Evolutionary conservation across 176 grass and related monocot species (phyloP).

Genomic region (Carex kokanica): DNA sequence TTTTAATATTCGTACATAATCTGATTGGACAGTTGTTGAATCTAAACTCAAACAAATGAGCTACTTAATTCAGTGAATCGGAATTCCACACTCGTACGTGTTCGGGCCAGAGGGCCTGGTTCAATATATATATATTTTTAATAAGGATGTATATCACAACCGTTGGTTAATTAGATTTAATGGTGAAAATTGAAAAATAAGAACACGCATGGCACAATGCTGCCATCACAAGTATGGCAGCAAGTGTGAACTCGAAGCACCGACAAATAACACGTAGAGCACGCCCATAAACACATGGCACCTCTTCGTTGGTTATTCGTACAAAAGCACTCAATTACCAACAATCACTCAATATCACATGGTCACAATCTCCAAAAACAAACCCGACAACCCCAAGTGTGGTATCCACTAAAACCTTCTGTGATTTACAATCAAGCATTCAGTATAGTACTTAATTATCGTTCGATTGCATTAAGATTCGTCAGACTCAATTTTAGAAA

Average conservation of each 20-base stretch:
- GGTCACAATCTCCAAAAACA: neutral
- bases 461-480: no score
- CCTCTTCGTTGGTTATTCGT: neutral
- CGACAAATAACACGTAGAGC: slow-evolving; percentile 2
- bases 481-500: no score
- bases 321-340: neutral
- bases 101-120: no score
- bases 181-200: neutral
- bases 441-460: no score
- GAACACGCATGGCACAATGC: neutral
- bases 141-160: no score
- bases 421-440: no score
- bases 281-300: slow-evolving; percentile 6
- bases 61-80: no score
- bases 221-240: neutral
- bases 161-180: neutral
- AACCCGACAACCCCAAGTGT: neutral
- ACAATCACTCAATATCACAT: slow-evolving; percentile 4
- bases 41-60: no score
- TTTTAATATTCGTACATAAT: no score
- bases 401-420: neutral
- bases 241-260: neutral
- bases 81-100: no score
- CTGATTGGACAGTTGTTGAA: no score
- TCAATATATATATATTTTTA: no score